Base-by-base conservation (phyloP, 106 monocot genomes). In the Allium sativum region DNA sequence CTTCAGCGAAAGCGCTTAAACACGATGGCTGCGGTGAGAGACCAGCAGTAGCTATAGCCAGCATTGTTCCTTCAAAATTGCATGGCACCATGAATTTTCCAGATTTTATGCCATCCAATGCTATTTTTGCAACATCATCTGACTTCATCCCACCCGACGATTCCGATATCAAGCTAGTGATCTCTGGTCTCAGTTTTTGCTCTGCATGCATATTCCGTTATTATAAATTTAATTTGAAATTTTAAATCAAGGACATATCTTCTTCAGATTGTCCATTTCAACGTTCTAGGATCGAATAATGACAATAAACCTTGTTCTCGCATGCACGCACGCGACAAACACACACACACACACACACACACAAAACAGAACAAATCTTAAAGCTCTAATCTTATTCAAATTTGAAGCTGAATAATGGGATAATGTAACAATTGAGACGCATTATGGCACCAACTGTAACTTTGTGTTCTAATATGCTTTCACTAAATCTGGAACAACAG, bases 1-100 rank as follows among this genome's bases (percentile, higher is more conserved):
- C 67, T 64, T 85, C 85, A 13, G 69, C 9, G 55, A 78, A 75
- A 57, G 85, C 85, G 42, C 58, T 56, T n/a, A 78, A 7, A 62
- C 58, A 72, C 17, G 85, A 85, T 9, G 77, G 68, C 52, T 85
- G 85, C 20, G 85, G 85, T 9, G 85, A 81, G 40, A 85, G 54
- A 62, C 85, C 85, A 62, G 65, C 75, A 17, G 85, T 81, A 14
- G 78, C 81, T 40, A 85, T 62, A 20, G 85, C 12, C 3, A 85
- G 56, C 85, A 85, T 78, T 17, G 58, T 9, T 52, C 85, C 85
- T 8, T 78, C 81, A 52, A 85, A 78, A 65, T 81, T 81, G 58
- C 85, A 85, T 12, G 77, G 60, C 14, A 85, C 61, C 12, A 56
- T 81, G 62, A 85, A 85, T 43, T 14, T 50, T 55, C 81, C 85